phyloP scores from a whole-genome alignment of 2,329 filamentous ascomycete genomes.

The Aotearoamyces nothofagi region DNA sequence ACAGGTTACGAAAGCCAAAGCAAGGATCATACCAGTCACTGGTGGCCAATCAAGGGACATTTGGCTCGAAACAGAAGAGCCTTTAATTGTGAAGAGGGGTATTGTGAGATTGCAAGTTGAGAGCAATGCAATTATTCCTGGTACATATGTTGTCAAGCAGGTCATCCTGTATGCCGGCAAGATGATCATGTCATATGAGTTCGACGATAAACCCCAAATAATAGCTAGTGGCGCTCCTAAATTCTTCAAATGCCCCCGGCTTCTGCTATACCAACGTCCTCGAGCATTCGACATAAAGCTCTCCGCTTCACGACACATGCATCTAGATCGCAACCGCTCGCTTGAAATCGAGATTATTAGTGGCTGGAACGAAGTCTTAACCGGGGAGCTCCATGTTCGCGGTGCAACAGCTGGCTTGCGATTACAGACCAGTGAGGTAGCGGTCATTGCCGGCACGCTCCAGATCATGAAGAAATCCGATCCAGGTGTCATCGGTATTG shows the following conservation, averaged over 20 bases:
- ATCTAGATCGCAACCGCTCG: slow-evolving; percentile 65
- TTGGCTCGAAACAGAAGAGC: slow-evolving; percentile 34
- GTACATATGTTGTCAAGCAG: slow-evolving; percentile 61
- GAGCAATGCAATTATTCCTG: slow-evolving; percentile 40
- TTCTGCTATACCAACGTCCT: slow-evolving; percentile 59
- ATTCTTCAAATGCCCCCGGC: slow-evolving; percentile 41
- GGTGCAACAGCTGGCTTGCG: slow-evolving; percentile 51
- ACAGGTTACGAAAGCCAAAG: slow-evolving; percentile 44
- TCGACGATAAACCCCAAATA: slow-evolving; percentile 26
- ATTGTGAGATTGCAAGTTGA: slow-evolving; percentile 26
- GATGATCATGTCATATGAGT: slow-evolving; percentile 49
- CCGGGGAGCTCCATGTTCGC: slow-evolving; percentile 44
- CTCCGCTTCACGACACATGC: slow-evolving; percentile 51
- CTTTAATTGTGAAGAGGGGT: slow-evolving; percentile 30
- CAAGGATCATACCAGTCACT: slow-evolving; percentile 43
- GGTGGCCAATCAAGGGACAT: slow-evolving; percentile 49
- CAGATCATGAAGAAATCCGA: slow-evolving; percentile 34
- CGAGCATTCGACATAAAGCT: slow-evolving; percentile 56
- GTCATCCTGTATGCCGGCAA: slow-evolving; percentile 50
- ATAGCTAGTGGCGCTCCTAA: slow-evolving; percentile 7
- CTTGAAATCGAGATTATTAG: slow-evolving; percentile 59
- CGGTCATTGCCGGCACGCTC: slow-evolving; percentile 26
- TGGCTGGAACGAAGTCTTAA: slow-evolving; percentile 56
- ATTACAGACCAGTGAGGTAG: slow-evolving; percentile 44
- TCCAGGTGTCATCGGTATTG: slow-evolving; percentile 35